Percentiles rank a stretch among this genome's conserved stretches.
Evolutionary conservation across 2,329 filamentous ascomycete species (phyloP).

Genomic region (Diplodia seriata): DNA sequence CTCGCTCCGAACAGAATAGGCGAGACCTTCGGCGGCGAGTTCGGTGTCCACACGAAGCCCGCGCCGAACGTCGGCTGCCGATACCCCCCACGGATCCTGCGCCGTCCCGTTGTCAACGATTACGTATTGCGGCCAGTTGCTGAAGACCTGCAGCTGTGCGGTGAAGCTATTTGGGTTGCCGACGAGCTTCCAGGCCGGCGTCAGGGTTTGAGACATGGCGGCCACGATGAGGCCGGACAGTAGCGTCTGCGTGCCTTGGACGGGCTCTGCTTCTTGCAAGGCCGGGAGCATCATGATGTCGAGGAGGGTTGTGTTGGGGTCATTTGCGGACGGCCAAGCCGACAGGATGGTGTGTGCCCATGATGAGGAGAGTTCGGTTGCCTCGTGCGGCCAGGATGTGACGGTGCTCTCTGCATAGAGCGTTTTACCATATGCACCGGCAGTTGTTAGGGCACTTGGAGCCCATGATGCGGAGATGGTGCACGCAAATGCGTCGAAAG

Average conservation of each 20-base stretch:
- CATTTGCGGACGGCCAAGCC: background rate
- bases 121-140: fast-evolving
- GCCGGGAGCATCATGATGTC: background rate
- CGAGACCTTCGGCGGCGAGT: background rate
- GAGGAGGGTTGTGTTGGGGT: background rate
- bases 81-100: background rate
- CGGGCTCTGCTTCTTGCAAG: background rate
- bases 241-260: background rate
- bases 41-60: background rate
- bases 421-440: too few species aligned
- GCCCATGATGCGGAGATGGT: background rate
- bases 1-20: background rate
- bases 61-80: background rate
- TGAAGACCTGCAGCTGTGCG: background rate
- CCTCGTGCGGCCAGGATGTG: background rate
- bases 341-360: background rate
- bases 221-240: background rate
- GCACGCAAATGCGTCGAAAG: background rate
- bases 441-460: too few species aligned
- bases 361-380: background rate
- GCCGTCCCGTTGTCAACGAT: background rate
- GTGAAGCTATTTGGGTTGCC: background rate
- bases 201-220: background rate
- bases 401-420: background rate
- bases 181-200: background rate